These are phyloP conservation scores for Bipolaris oryzae DNA, from an alignment of 2,329 filamentous ascomycete species.

Conservation along the genomic window DNA sequence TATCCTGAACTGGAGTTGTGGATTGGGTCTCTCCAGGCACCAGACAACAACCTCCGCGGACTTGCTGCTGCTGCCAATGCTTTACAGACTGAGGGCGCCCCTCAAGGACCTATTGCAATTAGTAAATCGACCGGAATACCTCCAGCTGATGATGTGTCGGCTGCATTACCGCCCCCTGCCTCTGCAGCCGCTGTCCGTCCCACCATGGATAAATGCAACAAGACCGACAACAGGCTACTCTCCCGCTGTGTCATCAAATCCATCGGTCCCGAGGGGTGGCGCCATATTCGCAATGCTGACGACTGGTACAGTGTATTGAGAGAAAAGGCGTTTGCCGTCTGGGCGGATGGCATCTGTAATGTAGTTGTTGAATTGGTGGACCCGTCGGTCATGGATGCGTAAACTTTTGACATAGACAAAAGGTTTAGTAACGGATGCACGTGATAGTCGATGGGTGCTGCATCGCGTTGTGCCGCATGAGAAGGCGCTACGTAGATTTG, in stretches of 20 bases:
- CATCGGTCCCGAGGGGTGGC: slow-evolving; percentile 32
- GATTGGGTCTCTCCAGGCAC: not conserved
- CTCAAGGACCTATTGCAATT: not conserved
- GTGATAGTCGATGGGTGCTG: no score
- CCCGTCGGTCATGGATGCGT: not conserved
- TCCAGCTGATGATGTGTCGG: not conserved
- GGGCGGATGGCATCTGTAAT: slow-evolving; percentile 41
- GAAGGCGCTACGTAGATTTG: no score
- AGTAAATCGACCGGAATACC: not conserved
- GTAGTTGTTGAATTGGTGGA: slow-evolving; percentile 37
- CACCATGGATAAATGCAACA: not conserved
- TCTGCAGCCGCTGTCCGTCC: not conserved
- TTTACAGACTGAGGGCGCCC: slow-evolving; percentile 24
- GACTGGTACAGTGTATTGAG: slow-evolving; percentile 35
- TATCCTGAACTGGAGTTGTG: slow-evolving; percentile 20
- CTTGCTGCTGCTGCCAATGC: slow-evolving; percentile 43
- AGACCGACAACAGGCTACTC: slow-evolving; percentile 1
- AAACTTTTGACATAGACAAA: no score
- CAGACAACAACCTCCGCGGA: slow-evolving; percentile 35
- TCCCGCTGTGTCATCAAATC: slow-evolving; percentile 32
- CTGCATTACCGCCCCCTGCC: not conserved
- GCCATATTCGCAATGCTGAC: slow-evolving; percentile 25
- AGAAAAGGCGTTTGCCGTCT: slow-evolving; percentile 37
- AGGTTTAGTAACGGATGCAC: not conserved
- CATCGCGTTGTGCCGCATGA: not conserved